phyloP scores from a whole-genome alignment of 441 rosid genomes.

The Croton laevigatus region DNA sequence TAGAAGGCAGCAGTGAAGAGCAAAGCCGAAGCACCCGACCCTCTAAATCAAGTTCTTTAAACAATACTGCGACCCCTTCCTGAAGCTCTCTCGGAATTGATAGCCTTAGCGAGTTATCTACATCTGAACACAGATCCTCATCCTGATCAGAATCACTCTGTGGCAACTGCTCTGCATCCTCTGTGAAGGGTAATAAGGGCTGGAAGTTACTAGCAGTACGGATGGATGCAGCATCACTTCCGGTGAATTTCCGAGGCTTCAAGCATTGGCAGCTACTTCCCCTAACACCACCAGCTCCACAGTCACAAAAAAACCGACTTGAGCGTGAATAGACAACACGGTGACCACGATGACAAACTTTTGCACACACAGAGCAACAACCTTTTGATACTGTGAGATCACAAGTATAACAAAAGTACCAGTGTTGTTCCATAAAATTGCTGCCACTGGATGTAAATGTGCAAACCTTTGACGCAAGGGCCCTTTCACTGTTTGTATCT shows the following conservation, averaged over 20 bases:
- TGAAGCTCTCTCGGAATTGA: conserved; percentile 78
- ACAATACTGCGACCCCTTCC: conserved; percentile 59
- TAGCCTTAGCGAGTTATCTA: conserved; percentile 57
- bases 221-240: conserved; percentile 55
- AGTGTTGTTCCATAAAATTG: conserved; percentile 99
- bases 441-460: conserved; percentile 99
- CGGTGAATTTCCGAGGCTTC: conserved; percentile 95
- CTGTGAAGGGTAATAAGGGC: conserved; percentile 77
- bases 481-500: conserved; percentile 89
- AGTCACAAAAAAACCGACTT: conserved; percentile 99
- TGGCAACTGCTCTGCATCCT: conserved; percentile 84
- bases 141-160: conserved; percentile 98
- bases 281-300: conserved; percentile 99
- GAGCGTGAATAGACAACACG: conserved; percentile 99
- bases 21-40: conserved; percentile 74
- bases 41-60: conserved; percentile 89
- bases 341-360: conserved; percentile 99
- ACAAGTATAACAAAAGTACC: conserved; percentile 99
- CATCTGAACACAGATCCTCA: conserved; percentile 61
- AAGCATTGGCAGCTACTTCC: conserved; percentile 98
- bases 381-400: conserved; percentile 99
- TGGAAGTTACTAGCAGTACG: conserved; percentile 66
- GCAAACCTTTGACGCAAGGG: conserved; percentile 96
- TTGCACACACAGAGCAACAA: conserved; percentile 99
- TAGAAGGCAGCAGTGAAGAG: conserved; percentile 72